A percentile compares a stretch with the other conserved stretches of the same genome.
Evolutionary conservation across 2,329 filamentous ascomycete genomes (phyloP).

Genomic region (Penicillium rolfsii): DNA sequence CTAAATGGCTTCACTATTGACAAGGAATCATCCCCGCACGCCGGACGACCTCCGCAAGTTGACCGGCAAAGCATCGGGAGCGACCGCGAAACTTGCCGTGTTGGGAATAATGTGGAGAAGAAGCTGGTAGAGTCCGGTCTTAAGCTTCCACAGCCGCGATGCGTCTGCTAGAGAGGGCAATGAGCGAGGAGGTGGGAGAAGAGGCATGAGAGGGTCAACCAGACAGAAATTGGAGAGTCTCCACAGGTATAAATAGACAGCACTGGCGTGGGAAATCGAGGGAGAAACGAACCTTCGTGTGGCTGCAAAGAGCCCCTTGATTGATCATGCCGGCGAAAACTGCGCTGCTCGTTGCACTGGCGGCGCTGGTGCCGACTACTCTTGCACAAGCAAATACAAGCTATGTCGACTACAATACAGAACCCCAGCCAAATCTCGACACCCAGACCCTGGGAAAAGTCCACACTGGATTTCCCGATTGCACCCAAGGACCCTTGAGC

Average conservation of each 20-base stretch:
- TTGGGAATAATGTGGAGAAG: constrained; percentile 15
- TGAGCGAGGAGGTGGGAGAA: neutral
- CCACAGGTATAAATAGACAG: neutral
- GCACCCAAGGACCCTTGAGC: constrained; percentile 54
- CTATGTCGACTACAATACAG: constrained; percentile 32
- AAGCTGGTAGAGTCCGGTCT: neutral
- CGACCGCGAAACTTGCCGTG: constrained; percentile 26
- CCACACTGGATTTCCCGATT: constrained; percentile 53
- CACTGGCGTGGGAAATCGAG: neutral
- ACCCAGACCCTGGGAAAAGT: constrained; percentile 26
- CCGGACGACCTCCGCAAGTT: constrained; percentile 17
- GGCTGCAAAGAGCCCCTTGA: neutral
- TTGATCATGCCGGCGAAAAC: constrained; percentile 22
- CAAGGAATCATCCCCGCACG: neutral
- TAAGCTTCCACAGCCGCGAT: neutral
- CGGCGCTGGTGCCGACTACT: constrained; percentile 26
- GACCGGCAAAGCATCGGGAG: constrained; percentile 21
- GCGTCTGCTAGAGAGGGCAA: neutral
- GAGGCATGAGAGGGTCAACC: neutral
- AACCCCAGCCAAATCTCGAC: constrained; percentile 33
- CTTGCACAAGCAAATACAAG: constrained; percentile 34
- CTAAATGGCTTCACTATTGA: constrained; percentile 8
- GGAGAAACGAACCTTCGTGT: neutral
- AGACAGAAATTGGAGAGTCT: neutral
- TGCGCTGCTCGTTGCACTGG: constrained; percentile 25